These are phyloP conservation scores for Halenospora varia DNA, from an alignment of 495 filamentous ascomycete genomes.

Conservation along the genomic window DNA sequence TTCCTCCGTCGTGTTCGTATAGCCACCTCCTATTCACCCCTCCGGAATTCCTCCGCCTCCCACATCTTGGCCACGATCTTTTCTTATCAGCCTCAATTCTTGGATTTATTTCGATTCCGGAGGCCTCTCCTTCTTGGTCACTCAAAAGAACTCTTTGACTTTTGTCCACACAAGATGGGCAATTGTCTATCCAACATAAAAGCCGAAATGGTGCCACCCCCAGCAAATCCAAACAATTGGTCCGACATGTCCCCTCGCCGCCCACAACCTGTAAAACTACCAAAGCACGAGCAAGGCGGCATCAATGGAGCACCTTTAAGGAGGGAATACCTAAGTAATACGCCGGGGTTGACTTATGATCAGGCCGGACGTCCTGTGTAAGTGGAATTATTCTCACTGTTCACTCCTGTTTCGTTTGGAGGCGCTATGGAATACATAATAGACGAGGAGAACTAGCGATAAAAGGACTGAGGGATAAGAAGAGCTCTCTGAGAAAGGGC, in stretches of 20 bases:
- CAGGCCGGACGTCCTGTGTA: constrained; percentile 4
- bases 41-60: too few species aligned
- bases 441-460: neutral
- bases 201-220: neutral
- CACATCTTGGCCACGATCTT: too few species aligned
- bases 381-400: neutral
- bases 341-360: constrained; percentile 1
- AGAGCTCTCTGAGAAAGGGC: neutral
- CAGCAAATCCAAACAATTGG: neutral
- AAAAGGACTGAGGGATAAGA: neutral
- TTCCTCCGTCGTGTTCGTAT: too few species aligned
- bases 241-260: neutral
- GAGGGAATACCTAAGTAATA: neutral
- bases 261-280: neutral
- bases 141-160: too few species aligned
- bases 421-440: too few species aligned
- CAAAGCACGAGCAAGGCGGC: neutral
- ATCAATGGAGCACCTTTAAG: neutral
- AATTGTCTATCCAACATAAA: neutral
- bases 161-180: neutral
- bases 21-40: too few species aligned
- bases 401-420: neutral
- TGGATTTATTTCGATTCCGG: too few species aligned
- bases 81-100: too few species aligned
- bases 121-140: too few species aligned